Conservation (phyloP, 306 rosid species). For the Quercus bicolor region DNA sequence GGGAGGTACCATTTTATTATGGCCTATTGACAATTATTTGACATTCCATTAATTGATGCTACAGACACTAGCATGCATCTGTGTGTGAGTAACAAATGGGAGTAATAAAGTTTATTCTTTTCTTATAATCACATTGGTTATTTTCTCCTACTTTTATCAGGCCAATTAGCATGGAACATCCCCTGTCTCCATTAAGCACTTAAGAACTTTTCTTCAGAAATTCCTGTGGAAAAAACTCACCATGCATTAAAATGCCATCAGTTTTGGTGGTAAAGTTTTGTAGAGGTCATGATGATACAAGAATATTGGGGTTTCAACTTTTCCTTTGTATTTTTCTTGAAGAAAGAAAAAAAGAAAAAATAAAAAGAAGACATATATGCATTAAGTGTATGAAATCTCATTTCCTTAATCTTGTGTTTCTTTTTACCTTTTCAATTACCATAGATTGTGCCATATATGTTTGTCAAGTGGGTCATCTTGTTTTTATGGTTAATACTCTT, state of each 20-base stretch:
- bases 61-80: conserved; percentile 12
- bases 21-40: too few species aligned
- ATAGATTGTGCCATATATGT: not conserved
- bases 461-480: not conserved
- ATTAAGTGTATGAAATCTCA: not conserved
- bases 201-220: not conserved
- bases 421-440: not conserved
- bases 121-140: conserved; percentile 17
- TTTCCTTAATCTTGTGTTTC: not conserved
- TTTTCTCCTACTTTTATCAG: conserved; percentile 17
- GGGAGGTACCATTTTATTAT: too few species aligned
- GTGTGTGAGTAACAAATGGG: conserved; percentile 19
- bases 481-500: not conserved
- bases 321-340: not conserved
- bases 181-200: conserved; percentile 45
- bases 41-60: not conserved
- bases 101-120: conserved; percentile 26
- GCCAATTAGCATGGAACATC: conserved; percentile 32
- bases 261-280: not conserved
- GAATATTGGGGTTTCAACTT: not conserved
- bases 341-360: not conserved
- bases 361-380: not conserved
- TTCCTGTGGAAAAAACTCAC: too few species aligned
- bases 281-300: not conserved
- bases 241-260: not conserved